Evolutionary conservation across 805 yeast genomes (phyloP), one percentile per base, ranked within the genome.

Genomic region (Lipomyces japonicus): DNA sequence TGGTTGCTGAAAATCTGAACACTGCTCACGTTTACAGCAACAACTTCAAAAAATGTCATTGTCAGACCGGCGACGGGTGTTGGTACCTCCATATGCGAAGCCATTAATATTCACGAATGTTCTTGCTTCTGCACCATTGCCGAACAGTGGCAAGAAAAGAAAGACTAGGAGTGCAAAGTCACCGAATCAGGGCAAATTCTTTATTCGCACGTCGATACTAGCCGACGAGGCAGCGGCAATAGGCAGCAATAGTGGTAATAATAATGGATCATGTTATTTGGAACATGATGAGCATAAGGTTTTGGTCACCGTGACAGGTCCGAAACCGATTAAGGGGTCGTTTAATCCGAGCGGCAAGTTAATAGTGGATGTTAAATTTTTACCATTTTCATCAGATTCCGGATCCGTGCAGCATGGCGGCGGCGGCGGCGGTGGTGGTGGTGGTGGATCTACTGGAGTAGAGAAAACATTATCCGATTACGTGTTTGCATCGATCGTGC

Each of bases 221-320:
- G 75, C 79, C 30, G 84, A 84, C 61, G 81, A 89, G 46, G 81
- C 81, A 61, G n/a, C n/a, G n/a, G n/a, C n/a, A n/a, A n/a, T n/a
- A n/a, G n/a, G n/a, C n/a, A n/a, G n/a, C n/a, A n/a, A n/a, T n/a
- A n/a, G n/a, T n/a, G n/a, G n/a, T n/a, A n/a, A n/a, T n/a, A n/a
- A n/a, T n/a, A n/a, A n/a, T n/a, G 97, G 97, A 2, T 87, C 95
- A 19, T 77, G 95, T 2, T 86, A 84, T 58, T 63, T 87, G 19
- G 97, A 90, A 65, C 70, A 74, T 0, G 85, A 78, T 28, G 74
- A 78, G 23, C 77, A 78, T 23, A 76, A 71, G 40, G 67, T 88
- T 4, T 78, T 82, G 47, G 83, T 84, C 1, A 75, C 88, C 3
- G 81, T 91, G 0, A 86, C 81, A 67, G 97, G 97, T 0, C 97